These are phyloP conservation scores for Wickerhamomyces bisporus DNA, from an alignment of 805 yeast species.

Conservation along the genomic window DNA sequence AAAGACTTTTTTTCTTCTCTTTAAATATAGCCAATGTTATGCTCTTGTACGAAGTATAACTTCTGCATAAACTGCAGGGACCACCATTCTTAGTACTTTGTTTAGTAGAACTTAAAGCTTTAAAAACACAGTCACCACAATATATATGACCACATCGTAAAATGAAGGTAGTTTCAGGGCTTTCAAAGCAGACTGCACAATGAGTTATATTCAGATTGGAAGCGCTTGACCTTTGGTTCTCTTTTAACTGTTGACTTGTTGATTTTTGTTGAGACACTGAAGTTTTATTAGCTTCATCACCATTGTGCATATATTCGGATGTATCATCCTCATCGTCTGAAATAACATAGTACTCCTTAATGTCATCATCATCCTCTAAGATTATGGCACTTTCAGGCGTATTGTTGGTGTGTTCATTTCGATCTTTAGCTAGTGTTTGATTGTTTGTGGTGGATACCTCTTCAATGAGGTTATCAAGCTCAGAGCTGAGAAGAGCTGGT, in stretches of 20 bases:
- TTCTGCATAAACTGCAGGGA: constrained; percentile 39
- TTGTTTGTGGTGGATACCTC: constrained; percentile 7
- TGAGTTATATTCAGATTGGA: constrained; percentile 15
- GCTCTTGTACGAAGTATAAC: constrained; percentile 27
- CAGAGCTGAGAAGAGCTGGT: constrained; percentile 14
- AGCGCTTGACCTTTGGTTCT: constrained; percentile 9
- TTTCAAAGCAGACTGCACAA: constrained; percentile 56
- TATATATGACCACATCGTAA: constrained; percentile 56
- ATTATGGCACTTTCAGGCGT: constrained; percentile 4
- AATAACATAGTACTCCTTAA: constrained; percentile 13
- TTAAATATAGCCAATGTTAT: constrained; percentile 28
- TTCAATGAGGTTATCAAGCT: not conserved
- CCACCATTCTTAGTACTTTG: constrained; percentile 27
- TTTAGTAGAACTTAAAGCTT: constrained; percentile 34
- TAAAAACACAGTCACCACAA: constrained; percentile 48
- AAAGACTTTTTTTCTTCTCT: constrained; percentile 20
- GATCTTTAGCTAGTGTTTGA: too few species aligned
- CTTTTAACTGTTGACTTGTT: constrained; percentile 28
- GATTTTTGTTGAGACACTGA: constrained; percentile 21
- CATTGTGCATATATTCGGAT: constrained; percentile 11
- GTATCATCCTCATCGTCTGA: constrained; percentile 18
- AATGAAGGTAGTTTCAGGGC: constrained; percentile 41
- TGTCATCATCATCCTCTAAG: constrained; percentile 13
- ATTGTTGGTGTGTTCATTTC: constrained; percentile 1
- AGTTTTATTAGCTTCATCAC: constrained; percentile 7